A percentile compares a stretch with the other conserved stretches of the same genome.
phyloP scores from a whole-genome alignment of 495 filamentous ascomycete species.

The Trichoderma reesei region DNA sequence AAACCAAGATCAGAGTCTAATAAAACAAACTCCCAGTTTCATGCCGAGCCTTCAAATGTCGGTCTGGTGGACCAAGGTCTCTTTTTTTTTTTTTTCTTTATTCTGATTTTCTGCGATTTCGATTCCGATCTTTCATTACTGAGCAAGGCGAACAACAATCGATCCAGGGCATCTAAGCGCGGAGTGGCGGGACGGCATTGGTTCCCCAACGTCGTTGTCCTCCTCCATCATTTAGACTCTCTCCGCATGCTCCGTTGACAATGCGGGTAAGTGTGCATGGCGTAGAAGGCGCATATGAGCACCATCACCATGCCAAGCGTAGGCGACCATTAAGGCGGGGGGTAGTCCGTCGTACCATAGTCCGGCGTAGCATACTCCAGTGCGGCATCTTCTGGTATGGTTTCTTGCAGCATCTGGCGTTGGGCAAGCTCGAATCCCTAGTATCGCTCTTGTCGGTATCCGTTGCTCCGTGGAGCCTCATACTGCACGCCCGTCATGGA shows the following conservation, averaged over 20 bases:
- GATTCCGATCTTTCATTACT: too few species aligned
- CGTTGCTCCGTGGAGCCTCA: constrained; percentile 31
- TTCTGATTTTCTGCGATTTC: neutral
- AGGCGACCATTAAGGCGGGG: too few species aligned
- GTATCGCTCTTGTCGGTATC: constrained; percentile 19
- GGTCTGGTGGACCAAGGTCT: neutral
- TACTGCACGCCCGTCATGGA: constrained; percentile 49
- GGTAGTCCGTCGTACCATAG: too few species aligned
- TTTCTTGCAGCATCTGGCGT: too few species aligned
- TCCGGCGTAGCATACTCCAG: too few species aligned
- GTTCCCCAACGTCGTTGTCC: neutral
- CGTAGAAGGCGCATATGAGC: neutral
- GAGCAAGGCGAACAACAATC: too few species aligned
- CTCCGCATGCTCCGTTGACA: neutral
- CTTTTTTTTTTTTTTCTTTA: neutral
- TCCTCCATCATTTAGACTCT: neutral
- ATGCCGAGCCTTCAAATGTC: neutral
- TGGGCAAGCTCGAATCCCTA: neutral
- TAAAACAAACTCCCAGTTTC: neutral
- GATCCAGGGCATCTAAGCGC: neutral
- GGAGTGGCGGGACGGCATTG: neutral
- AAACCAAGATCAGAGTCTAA: neutral
- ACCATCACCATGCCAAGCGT: too few species aligned
- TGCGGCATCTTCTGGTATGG: too few species aligned
- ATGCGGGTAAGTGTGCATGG: neutral